Evolutionary conservation across 2,329 filamentous ascomycete genomes (phyloP), one percentile per base, ranked within the genome.

Genomic region (Rhynchosporium secalis): DNA sequence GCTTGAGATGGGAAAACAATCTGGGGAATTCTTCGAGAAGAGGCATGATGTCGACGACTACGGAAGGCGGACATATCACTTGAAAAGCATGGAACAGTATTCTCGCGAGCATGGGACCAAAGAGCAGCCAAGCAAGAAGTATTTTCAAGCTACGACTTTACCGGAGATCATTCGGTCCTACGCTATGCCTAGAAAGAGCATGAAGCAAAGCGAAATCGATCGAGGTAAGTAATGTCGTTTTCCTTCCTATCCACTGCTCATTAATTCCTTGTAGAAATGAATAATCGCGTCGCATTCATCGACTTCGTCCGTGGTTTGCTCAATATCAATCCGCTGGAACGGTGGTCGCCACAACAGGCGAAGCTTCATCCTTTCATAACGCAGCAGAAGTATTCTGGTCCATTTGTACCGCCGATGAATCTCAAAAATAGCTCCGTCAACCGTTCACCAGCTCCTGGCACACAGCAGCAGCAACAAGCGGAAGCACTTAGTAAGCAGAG

Each of bases 41-140:
- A 79, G 85, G 43, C 83, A 87, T 57, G 82, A 83, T 13, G 86
- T 88, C 67, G 95, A 99, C 73, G 95, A 99, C 73, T 99, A 91
- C 72, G 94, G 94, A 45, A 86, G 95, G 68, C 89, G 92, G 71
- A 93, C 88, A 6, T 97, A 96, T 75, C 86, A 94, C 59, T 80
- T 99, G 45, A 99, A 99, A 80, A 92, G 90, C 68, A 96, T 99
- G 91, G 95, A 99, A 74, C 92, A 97, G 75, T 99, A 98, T 76
- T 94, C 95, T 15, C 83, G 94, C 61, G 95, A 99, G 75, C 95
- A 96, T 74, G 90, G 90, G 63, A 95, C 92, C 41, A 99, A 99
- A 76, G 95, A 99, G 76, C 95, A 98, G 76, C 95, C 95, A 28
- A 99, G 95, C 85, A 99, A 99, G 81, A 98, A 98, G 78, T 99